Evolutionary conservation across 768 basidiomycete genomes (phyloP), one percentile per base, ranked within the genome.

Genomic region (Phlebiopsis flavidoalba): DNA sequence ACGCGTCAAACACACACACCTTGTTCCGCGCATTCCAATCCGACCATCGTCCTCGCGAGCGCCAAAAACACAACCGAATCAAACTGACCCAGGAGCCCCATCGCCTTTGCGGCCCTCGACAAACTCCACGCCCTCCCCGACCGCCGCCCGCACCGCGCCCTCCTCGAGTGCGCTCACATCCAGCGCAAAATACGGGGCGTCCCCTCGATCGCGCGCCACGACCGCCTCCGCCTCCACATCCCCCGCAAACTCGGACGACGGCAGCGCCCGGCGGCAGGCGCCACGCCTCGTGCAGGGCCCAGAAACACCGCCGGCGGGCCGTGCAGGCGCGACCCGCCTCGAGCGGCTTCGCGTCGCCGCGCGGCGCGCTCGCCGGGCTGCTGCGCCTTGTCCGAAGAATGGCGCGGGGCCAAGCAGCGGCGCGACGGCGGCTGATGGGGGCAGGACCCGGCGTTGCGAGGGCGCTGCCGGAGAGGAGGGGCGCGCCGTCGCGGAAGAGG

Each of bases 21-120:
- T 85, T 91, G 72, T 94, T 95, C 58, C 94, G 77, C 52, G 76
- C 79, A 70, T 95, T 97, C 95, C 95, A 98, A 70, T 97, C 95
- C 10, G n/a, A 89, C 79, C 80, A 97, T 75, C 43, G 86, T 88
- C 58, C 91, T 77, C 2, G 88, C 91, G 51, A 80, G 79, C 0
- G 91, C n/a, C n/a, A n/a, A 88, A 67, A 91, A 93, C 0, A 96
- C 74, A 0, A 82, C 86, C 0, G 87, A 89, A 31, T 83, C 82
- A 66, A 88, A 86, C 3, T 65, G 66, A 65, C 83, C 82, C 65
- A 95, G 75, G 12, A 71, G 73, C 1, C 78, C 75, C 71, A 83
- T 80, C 43, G 85, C 76, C 2, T 77, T n/a, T 66, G 52, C 89
- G 73, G 0, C 91, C 79, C 53, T 92, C 89, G 14, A 77, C 73